phyloP scores from a whole-genome alignment of 2,329 filamentous ascomycete genomes.

The Periconia sp. region DNA sequence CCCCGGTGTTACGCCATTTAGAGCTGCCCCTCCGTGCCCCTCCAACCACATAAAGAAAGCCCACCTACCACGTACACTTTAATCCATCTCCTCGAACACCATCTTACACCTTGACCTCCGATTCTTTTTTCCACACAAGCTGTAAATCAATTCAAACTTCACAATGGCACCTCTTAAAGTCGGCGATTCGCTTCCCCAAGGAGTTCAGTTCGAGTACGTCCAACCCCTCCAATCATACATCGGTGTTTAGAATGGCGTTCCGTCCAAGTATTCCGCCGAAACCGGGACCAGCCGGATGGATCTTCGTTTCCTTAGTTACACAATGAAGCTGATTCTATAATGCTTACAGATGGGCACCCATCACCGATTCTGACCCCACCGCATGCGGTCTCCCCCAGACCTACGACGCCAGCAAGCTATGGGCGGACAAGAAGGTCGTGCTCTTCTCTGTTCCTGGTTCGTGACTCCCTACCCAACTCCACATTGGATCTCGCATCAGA shows the following conservation, averaged over 20 bases:
- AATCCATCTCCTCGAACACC: background rate
- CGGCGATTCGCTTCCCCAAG: slow-evolving; percentile 81
- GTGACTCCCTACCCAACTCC: slow-evolving; percentile 3
- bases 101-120: background rate
- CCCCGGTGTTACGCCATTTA: too few species aligned
- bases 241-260: too few species aligned
- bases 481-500: too few species aligned
- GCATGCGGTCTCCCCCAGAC: slow-evolving; percentile 76
- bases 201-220: slow-evolving; percentile 72
- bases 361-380: slow-evolving; percentile 70
- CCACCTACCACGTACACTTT: background rate
- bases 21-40: background rate
- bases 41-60: background rate
- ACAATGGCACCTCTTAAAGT: slow-evolving; percentile 70
- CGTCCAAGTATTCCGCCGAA: too few species aligned
- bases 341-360: slow-evolving; percentile 69
- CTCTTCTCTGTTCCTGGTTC: slow-evolving; percentile 67
- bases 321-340: background rate
- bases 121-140: background rate
- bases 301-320: background rate
- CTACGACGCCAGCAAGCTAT: slow-evolving; percentile 79
- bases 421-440: slow-evolving; percentile 70
- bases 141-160: slow-evolving; percentile 6
- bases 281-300: too few species aligned
- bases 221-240: background rate